These are phyloP conservation scores for Aquanectria penicillioides DNA, from an alignment of 2,329 filamentous ascomycete genomes.

Conservation along the genomic window DNA sequence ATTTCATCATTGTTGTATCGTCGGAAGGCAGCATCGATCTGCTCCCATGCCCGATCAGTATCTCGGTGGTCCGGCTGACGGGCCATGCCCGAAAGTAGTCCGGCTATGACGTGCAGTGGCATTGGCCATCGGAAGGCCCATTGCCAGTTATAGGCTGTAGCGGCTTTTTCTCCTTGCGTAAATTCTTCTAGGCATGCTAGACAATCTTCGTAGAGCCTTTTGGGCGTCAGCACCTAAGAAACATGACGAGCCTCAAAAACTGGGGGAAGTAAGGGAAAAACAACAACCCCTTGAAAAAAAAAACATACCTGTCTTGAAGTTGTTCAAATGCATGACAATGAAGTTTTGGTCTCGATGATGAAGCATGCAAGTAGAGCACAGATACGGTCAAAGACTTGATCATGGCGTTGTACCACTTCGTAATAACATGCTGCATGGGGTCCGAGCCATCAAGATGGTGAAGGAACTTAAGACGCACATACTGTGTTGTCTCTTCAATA, in stretches of 20 bases:
- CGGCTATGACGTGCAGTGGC: slow-evolving; percentile 26
- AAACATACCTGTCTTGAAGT: slow-evolving; percentile 20
- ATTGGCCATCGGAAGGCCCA: slow-evolving; percentile 32
- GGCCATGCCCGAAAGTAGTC: slow-evolving; percentile 22
- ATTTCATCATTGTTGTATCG: slow-evolving; percentile 30
- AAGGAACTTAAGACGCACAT: slow-evolving; percentile 24
- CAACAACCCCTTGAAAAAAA: neutral
- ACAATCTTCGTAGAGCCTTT: slow-evolving; percentile 29
- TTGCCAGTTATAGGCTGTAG: slow-evolving; percentile 25
- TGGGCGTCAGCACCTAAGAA: no score
- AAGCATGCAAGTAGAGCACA: slow-evolving; percentile 26
- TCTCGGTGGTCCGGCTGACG: slow-evolving; percentile 23
- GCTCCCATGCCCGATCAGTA: slow-evolving; percentile 29
- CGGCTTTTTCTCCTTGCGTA: slow-evolving; percentile 22
- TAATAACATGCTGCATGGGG: slow-evolving; percentile 26
- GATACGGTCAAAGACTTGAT: slow-evolving; percentile 25
- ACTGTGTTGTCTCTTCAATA: slow-evolving; percentile 23
- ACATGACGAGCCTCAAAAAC: no score
- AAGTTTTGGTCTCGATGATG: slow-evolving; percentile 17
- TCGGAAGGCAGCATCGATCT: slow-evolving; percentile 24
- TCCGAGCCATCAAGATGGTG: slow-evolving; percentile 28
- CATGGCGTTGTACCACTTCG: slow-evolving; percentile 24
- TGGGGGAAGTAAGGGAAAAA: neutral
- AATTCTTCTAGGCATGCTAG: slow-evolving; percentile 29
- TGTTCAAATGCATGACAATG: slow-evolving; percentile 28